Conservation (phyloP, 2,329 filamentous ascomycete genomes). For the Colletotrichum karsti region DNA sequence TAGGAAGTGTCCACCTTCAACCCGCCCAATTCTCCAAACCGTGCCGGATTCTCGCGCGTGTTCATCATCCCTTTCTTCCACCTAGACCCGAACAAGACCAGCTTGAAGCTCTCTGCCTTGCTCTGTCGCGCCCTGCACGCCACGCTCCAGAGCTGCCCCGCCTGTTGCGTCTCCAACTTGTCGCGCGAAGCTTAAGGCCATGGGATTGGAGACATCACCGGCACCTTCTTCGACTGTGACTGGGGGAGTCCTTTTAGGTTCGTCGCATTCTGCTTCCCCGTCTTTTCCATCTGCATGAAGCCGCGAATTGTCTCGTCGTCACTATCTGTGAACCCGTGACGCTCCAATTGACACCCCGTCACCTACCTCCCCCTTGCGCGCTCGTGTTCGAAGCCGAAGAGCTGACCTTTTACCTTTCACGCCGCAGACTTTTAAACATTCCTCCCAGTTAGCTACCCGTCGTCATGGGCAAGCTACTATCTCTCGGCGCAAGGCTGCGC, state of each 20-base stretch:
- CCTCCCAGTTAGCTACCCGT: constrained; percentile 8
- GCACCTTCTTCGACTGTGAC: constrained; percentile 16
- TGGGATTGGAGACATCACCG: constrained; percentile 27
- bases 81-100: background rate
- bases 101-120: background rate
- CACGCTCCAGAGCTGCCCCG: constrained; percentile 6
- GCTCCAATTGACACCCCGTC: background rate
- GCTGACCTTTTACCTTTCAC: constrained; percentile 1
- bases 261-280: background rate
- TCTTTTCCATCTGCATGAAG: background rate
- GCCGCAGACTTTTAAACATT: constrained; percentile 6
- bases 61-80: background rate
- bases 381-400: background rate
- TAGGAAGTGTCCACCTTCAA: background rate
- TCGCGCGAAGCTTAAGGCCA: constrained; percentile 23
- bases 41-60: background rate
- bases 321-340: background rate
- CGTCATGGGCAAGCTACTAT: constrained; percentile 57
- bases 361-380: background rate
- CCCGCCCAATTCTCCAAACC: background rate
- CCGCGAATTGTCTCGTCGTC: background rate
- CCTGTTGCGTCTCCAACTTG: constrained; percentile 9
- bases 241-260: constrained; percentile 28
- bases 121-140: background rate
- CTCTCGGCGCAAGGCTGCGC: constrained; percentile 72